Evolutionary conservation across 2,329 filamentous ascomycete species (phyloP).

Genomic region (Fusarium udum): DNA sequence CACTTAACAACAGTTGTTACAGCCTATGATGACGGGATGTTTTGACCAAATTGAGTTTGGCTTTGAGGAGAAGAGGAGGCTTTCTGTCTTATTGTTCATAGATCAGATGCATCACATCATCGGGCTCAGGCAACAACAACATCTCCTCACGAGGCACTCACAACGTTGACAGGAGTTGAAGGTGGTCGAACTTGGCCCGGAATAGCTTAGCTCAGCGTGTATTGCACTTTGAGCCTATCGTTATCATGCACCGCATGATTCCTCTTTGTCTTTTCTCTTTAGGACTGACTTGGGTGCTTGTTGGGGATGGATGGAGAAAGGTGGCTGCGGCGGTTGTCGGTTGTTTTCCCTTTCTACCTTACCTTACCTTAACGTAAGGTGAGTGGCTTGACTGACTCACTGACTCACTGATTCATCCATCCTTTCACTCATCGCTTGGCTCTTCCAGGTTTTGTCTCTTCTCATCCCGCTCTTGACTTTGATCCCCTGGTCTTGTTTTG

Average conservation of each 20-base stretch:
- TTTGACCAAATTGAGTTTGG: constrained; percentile 21
- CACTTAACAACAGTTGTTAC: not conserved
- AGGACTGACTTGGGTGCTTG: not conserved
- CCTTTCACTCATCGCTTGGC: not conserved
- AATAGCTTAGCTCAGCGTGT: constrained; percentile 11
- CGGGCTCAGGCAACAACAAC: constrained; percentile 27
- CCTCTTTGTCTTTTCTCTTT: not conserved
- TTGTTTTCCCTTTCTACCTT: constrained; percentile 7
- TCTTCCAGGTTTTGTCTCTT: constrained; percentile 3
- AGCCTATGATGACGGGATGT: constrained; percentile 4
- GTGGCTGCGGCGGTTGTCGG: constrained; percentile 21
- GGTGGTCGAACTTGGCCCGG: constrained; percentile 5
- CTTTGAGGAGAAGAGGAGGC: not conserved
- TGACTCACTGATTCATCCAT: not conserved
- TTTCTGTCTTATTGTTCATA: not conserved
- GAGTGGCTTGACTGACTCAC: constrained; percentile 12
- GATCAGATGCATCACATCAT: constrained; percentile 15
- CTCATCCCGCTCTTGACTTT: constrained; percentile 4
- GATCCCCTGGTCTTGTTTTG: constrained; percentile 6
- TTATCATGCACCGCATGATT: constrained; percentile 15
- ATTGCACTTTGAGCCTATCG: not conserved
- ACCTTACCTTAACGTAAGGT: not conserved
- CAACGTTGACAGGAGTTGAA: constrained; percentile 1
- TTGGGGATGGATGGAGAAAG: not conserved
- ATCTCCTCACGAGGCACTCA: constrained; percentile 25